Evolutionary conservation across 2,329 filamentous ascomycete genomes (phyloP).

Genomic region (Paradendryphiella salina): DNA sequence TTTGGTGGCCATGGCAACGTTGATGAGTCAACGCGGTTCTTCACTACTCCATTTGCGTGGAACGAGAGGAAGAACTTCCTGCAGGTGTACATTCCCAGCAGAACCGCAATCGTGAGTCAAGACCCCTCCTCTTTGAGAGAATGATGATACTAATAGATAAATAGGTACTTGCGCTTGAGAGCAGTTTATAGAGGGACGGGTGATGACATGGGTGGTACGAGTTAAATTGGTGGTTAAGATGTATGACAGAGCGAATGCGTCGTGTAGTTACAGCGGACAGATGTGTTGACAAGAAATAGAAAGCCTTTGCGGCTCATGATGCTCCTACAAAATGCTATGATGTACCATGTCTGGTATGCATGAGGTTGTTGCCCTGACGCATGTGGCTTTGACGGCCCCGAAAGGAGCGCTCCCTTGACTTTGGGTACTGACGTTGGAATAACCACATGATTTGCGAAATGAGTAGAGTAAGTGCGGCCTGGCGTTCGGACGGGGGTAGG

Average conservation of each 20-base stretch:
- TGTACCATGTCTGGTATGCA: no score
- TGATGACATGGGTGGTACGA: background rate
- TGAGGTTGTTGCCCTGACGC: no score
- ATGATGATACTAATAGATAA: background rate
- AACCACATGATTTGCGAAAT: no score
- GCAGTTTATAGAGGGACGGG: slow-evolving; percentile 24
- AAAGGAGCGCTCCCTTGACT: no score
- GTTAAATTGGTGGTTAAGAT: background rate
- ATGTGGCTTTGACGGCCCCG: no score
- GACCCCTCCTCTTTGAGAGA: background rate
- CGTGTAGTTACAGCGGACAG: no score
- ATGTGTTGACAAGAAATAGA: no score
- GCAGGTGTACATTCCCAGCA: slow-evolving; percentile 84
- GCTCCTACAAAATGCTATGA: no score
- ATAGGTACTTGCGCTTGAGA: slow-evolving; percentile 34
- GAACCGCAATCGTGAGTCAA: slow-evolving; percentile 72
- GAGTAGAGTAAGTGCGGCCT: no score
- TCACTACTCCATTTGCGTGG: slow-evolving; percentile 89
- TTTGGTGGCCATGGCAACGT: slow-evolving; percentile 82
- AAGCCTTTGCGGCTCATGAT: no score
- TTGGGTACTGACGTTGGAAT: no score
- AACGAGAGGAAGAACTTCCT: slow-evolving; percentile 88
- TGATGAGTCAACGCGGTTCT: slow-evolving; percentile 80
- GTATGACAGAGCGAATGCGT: background rate
- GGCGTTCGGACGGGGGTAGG: no score